phyloP scores from a whole-genome alignment of 176 grass and related monocot genomes.

The Oryza glaberrima region DNA sequence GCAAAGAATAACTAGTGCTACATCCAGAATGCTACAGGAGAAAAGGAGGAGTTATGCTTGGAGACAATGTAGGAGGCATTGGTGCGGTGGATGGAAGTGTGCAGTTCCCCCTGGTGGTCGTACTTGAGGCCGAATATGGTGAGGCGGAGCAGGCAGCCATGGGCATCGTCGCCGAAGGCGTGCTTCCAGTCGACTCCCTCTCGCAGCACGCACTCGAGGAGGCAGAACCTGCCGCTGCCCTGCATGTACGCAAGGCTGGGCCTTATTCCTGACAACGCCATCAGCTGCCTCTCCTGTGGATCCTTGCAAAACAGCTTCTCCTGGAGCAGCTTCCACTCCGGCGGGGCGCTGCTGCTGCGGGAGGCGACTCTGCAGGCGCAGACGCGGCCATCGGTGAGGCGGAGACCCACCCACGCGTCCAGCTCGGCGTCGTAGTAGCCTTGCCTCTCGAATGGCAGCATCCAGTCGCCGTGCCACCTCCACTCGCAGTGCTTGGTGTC shows the following conservation, averaged over 20 bases:
- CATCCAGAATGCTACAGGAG: slow-evolving; percentile 30
- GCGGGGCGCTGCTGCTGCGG: too few relatives aligned
- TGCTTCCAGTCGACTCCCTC: background rate
- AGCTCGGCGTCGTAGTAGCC: too few relatives aligned
- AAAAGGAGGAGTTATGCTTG: background rate
- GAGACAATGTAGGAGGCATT: background rate
- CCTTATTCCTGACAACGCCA: too few relatives aligned
- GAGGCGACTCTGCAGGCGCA: too few relatives aligned
- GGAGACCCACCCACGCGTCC: too few relatives aligned
- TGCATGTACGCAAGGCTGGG: background rate
- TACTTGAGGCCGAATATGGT: slow-evolving; percentile 23
- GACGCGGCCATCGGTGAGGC: too few relatives aligned
- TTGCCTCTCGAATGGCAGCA: too few relatives aligned
- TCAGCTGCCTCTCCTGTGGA: too few relatives aligned
- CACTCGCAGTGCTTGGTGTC: too few relatives aligned
- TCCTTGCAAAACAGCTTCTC: slow-evolving; percentile 13
- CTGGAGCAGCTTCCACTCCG: too few relatives aligned
- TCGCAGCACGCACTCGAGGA: background rate
- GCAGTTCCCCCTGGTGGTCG: background rate
- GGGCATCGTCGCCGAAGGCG: background rate
- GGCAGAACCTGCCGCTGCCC: background rate
- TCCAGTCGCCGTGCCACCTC: too few relatives aligned
- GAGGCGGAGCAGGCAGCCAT: background rate
- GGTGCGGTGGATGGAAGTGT: background rate
- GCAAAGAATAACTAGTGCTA: background rate